Percentiles rank a stretch among this genome's conserved stretches.
Conservation (phyloP, 2,329 filamentous ascomycete species). For the Aspergillus sp. region DNA sequence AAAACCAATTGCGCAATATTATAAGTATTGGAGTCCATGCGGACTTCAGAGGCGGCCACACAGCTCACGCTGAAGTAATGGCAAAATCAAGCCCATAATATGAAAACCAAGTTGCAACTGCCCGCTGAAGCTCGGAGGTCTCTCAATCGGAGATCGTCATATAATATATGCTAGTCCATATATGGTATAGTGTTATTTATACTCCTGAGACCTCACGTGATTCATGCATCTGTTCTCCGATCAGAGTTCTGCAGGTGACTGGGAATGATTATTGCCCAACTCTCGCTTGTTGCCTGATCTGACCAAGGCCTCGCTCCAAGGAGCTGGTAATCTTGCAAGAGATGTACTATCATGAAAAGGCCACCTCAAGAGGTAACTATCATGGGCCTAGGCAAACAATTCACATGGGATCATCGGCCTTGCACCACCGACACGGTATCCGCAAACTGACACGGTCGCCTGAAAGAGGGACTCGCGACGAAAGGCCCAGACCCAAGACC, state of each 20-base stretch:
- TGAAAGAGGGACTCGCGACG: constrained; percentile 37
- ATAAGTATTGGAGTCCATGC: neutral
- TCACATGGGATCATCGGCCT: constrained; percentile 41
- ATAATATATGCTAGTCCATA: constrained; percentile 7
- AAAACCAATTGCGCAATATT: neutral
- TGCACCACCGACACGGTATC: constrained; percentile 35
- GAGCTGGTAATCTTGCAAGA: constrained; percentile 45
- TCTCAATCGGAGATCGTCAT: neutral
- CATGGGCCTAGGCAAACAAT: constrained; percentile 43
- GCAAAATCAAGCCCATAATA: neutral
- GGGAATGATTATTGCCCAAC: constrained; percentile 21
- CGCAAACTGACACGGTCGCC: constrained; percentile 35
- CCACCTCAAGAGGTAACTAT: constrained; percentile 49
- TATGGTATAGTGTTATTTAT: constrained; percentile 7
- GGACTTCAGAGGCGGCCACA: neutral
- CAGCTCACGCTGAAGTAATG: neutral
- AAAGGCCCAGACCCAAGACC: neutral
- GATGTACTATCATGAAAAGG: constrained; percentile 49
- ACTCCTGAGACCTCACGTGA: constrained; percentile 5
- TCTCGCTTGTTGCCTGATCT: constrained; percentile 13
- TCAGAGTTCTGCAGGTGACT: constrained; percentile 3
- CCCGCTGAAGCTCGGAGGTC: neutral
- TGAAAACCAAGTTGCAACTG: neutral
- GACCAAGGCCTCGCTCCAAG: constrained; percentile 37
- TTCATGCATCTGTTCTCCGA: neutral